These are phyloP conservation scores for Yarrowia divulgata DNA, from an alignment of 805 yeast genomes.

Conservation along the genomic window DNA sequence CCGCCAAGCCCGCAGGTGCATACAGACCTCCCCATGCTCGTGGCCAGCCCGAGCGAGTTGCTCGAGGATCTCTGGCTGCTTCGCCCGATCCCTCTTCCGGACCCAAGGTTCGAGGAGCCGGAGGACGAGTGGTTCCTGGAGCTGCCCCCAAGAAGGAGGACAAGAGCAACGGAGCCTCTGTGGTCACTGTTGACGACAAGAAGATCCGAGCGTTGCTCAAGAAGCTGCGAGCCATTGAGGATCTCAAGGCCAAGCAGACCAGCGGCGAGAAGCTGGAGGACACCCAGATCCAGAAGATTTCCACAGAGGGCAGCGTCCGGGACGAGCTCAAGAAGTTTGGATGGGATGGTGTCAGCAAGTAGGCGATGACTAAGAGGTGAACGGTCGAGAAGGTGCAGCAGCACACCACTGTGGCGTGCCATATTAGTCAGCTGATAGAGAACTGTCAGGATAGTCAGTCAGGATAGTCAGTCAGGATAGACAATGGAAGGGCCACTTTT, in stretches of 20 bases:
- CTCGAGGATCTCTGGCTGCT: constrained; percentile 50
- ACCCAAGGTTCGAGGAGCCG: constrained; percentile 40
- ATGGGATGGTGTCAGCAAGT: constrained; percentile 56
- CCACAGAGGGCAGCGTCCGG: constrained; percentile 82
- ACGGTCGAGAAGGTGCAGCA: too few relatives aligned
- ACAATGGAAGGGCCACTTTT: too few relatives aligned
- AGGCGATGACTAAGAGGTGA: background rate
- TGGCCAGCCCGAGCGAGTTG: constrained; percentile 44
- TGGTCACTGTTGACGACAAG: constrained; percentile 64
- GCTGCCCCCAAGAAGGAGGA: constrained; percentile 54
- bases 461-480: too few relatives aligned
- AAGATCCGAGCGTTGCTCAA: constrained; percentile 88
- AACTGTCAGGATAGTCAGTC: too few relatives aligned
- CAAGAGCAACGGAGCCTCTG: constrained; percentile 41
- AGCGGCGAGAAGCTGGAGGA: constrained; percentile 86
- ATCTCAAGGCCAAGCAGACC: constrained; percentile 82
- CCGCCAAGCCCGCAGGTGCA: constrained; percentile 80
- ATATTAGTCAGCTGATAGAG: too few relatives aligned
- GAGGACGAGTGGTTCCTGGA: constrained; percentile 43
- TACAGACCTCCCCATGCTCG: constrained; percentile 98
- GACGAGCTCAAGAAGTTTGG: constrained; percentile 78
- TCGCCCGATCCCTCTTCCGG: constrained; percentile 42
- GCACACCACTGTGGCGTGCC: too few relatives aligned
- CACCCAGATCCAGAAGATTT: constrained; percentile 88
- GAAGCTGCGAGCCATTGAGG: constrained; percentile 94